Evolutionary conservation across 306 rosid species (phyloP).

Genomic region (Cotoneaster glaucophyllus): DNA sequence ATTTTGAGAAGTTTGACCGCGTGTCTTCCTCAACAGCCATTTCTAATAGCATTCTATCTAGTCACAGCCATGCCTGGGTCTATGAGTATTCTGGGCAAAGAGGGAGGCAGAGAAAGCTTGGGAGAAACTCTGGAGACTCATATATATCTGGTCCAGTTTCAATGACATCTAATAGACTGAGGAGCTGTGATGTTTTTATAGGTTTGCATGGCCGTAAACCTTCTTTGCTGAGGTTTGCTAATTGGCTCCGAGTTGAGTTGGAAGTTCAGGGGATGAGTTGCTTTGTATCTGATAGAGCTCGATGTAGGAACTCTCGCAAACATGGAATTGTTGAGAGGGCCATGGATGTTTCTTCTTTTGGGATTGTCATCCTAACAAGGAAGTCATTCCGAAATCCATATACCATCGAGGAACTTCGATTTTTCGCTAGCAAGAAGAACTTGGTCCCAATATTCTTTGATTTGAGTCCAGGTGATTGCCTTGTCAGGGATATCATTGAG

Average conservation of each 20-base stretch:
- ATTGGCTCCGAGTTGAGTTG: constrained; percentile 79
- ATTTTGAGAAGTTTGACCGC: constrained; percentile 43
- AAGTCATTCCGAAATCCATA: constrained; percentile 80
- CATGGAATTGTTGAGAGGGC: constrained; percentile 62
- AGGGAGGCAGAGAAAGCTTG: constrained; percentile 40
- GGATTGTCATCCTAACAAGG: constrained; percentile 61
- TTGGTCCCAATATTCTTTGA: constrained; percentile 80
- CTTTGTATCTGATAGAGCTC: constrained; percentile 69
- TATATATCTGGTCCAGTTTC: constrained; percentile 46
- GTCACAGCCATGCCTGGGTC: constrained; percentile 29
- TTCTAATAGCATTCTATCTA: constrained; percentile 51
- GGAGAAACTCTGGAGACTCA: constrained; percentile 32
- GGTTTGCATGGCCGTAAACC: constrained; percentile 70
- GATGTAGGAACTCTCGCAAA: constrained; percentile 58
- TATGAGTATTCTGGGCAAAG: constrained; percentile 30
- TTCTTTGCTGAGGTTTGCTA: constrained; percentile 51
- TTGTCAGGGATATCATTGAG: constrained; percentile 81
- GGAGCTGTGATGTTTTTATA: constrained; percentile 73
- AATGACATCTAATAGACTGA: constrained; percentile 52
- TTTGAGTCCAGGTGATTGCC: constrained; percentile 70
- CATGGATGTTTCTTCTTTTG: constrained; percentile 83
- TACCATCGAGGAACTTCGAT: constrained; percentile 73
- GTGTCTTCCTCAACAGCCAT: constrained; percentile 53
- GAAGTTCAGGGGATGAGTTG: constrained; percentile 85
- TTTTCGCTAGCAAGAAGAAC: constrained; percentile 69